Base-by-base conservation (phyloP, 129 eudicot genomes). In the Logfia minima region DNA sequence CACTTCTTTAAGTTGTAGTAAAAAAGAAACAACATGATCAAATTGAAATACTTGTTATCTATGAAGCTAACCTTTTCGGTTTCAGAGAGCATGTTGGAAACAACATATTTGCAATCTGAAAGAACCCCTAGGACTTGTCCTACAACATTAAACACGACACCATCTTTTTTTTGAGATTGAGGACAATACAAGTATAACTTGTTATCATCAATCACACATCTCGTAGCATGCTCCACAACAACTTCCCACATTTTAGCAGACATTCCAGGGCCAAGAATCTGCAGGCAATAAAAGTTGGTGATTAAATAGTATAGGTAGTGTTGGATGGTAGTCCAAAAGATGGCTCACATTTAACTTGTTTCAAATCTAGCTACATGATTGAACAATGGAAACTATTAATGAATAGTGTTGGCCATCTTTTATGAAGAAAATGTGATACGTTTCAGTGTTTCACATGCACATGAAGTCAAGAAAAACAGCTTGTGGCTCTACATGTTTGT, bases 201-300 rank as follows among this genome's bases (percentile, higher is more conserved):
- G 45, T 81, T 75, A 60, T 87, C 72, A 82, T 89, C 98, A 29
- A 94, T 72, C 37, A 94, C 87, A 70, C 97, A 91, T 66, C 93
- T 85, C 76, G 74, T 83, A 26, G 98, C 97, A 79, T 94, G 98
- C n/a, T 94, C 98, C 67, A 83, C 85, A 13, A 90, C 84, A 34
- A 82, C 85, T 43, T 91, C 98, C 98, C 98, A 94, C 97, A 94
- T 89, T 79, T 89, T 94, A 19, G 90, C 39, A 63, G 97, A 89
- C 97, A 94, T 94, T 18, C 98, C 98, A 0, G 93, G 77, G 64
- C 98, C 98, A 8, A 94, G 90, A 68, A 94, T 86, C 98, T 94
- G 88, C 65, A 51, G 0, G 64, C 22, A 16, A 16, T 58, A 79
- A 22, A 64, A 72, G 23, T 32, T 68, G 59, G 66, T 19, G 18